These are phyloP conservation scores for Volvox reticuliferus DNA, from an alignment of 139 green algal genomes.

Conservation along the genomic window DNA sequence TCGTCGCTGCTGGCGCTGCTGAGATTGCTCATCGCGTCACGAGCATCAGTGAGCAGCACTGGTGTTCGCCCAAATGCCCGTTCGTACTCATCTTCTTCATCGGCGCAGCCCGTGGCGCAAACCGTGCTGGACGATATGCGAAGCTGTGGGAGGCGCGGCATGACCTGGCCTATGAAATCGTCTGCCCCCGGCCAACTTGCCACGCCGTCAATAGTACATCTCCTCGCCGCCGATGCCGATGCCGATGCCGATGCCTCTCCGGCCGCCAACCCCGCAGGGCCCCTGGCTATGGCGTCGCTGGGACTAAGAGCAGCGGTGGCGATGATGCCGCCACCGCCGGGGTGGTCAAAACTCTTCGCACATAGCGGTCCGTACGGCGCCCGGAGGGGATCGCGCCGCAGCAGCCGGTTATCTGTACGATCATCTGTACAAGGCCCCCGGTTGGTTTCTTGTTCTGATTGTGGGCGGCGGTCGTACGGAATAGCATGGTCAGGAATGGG, in stretches of 20 bases:
- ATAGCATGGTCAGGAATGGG: too few relatives aligned
- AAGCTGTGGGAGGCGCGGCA: background rate
- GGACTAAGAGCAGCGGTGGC: too few relatives aligned
- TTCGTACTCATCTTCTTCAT: background rate
- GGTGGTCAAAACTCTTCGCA: background rate
- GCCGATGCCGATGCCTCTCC: too few relatives aligned
- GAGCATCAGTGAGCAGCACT: background rate
- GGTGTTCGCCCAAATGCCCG: background rate
- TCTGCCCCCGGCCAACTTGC: background rate
- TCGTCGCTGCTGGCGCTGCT: background rate
- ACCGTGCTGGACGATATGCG: background rate
- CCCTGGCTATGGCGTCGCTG: too few relatives aligned
- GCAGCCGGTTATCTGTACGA: background rate
- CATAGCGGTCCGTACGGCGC: background rate
- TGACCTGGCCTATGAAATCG: background rate
- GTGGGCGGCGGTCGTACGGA: background rate
- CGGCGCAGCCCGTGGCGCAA: too few relatives aligned
- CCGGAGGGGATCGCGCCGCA: background rate
- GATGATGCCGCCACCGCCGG: too few relatives aligned
- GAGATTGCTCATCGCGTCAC: background rate
- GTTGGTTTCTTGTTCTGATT: background rate
- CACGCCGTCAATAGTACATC: too few relatives aligned
- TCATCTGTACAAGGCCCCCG: background rate
- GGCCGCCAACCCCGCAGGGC: too few relatives aligned
- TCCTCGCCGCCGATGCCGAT: background rate